phyloP scores from a whole-genome alignment of 2,329 filamentous ascomycete species.

The Xylaria hypoxylon region DNA sequence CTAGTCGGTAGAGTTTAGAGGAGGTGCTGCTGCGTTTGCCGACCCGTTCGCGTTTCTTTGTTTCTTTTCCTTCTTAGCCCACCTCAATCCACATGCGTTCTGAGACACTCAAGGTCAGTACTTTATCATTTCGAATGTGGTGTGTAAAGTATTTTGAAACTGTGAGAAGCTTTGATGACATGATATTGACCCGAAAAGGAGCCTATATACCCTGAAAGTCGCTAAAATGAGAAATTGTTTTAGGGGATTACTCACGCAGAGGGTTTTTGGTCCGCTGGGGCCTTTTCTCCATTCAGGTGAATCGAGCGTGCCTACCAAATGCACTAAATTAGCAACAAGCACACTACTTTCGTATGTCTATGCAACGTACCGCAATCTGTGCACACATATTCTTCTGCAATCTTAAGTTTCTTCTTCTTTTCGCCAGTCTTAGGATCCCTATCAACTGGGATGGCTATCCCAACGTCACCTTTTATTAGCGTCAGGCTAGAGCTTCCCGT shows the following conservation, averaged over 20 bases:
- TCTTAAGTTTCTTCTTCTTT: constrained; percentile 90
- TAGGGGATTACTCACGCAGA: constrained; percentile 64
- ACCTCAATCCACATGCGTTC: constrained; percentile 87
- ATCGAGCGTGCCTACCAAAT: constrained; percentile 75
- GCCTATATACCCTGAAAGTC: not conserved
- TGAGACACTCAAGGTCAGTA: not conserved
- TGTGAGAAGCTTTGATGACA: not conserved
- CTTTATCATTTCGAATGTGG: not conserved
- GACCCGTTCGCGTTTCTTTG: constrained; percentile 56
- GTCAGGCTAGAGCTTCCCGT: constrained; percentile 85
- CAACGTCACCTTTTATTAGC: constrained; percentile 85
- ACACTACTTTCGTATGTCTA: not conserved
- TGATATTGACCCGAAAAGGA: not conserved
- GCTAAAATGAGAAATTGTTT: not conserved
- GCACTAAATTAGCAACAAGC: constrained; percentile 25
- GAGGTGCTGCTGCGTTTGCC: constrained; percentile 18
- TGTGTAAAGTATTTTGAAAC: not conserved
- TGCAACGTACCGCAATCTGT: constrained; percentile 83
- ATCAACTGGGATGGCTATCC: constrained; percentile 85
- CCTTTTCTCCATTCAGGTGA: constrained; percentile 97
- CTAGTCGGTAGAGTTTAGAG: constrained; percentile 19
- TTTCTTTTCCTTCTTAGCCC: constrained; percentile 88
- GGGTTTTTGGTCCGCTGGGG: constrained; percentile 89
- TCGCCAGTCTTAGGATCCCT: constrained; percentile 77
- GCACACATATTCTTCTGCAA: constrained; percentile 89